Evolutionary conservation across 768 basidiomycete species (phyloP).

Genomic region (Crucibulum laeve): DNA sequence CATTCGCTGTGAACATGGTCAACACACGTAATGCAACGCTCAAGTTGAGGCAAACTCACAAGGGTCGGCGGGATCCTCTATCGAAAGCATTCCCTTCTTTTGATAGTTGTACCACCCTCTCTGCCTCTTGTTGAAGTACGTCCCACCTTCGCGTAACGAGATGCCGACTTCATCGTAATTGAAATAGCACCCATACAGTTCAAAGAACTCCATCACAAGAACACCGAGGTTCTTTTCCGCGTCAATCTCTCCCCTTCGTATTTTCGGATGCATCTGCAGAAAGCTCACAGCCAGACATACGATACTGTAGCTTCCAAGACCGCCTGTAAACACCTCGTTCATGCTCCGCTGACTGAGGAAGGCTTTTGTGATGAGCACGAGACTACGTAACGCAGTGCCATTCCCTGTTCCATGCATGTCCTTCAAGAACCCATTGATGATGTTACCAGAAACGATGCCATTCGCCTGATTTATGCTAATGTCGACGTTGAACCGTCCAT

Average conservation of each 20-base stretch:
- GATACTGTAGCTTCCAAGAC: constrained; percentile 90
- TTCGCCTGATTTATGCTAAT: constrained; percentile 91
- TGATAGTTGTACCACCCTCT: constrained; percentile 76
- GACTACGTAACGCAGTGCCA: constrained; percentile 69
- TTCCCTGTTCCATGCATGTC: constrained; percentile 42
- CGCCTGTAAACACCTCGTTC: constrained; percentile 99
- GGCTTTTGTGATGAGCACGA: constrained; percentile 86
- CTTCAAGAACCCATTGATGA: constrained; percentile 76
- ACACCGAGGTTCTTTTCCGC: constrained; percentile 87
- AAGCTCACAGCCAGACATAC: constrained; percentile 93
- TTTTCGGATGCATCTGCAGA: constrained; percentile 96
- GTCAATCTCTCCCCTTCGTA: constrained; percentile 84
- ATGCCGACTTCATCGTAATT: constrained; percentile 90
- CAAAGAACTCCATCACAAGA: constrained; percentile 96
- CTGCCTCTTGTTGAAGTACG: constrained; percentile 78
- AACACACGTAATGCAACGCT: constrained; percentile 4
- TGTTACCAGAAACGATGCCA: constrained; percentile 72
- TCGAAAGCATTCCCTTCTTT: constrained; percentile 59
- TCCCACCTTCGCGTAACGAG: constrained; percentile 81
- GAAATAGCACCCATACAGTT: constrained; percentile 89
- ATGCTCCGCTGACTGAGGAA: constrained; percentile 86
- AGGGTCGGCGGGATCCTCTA: constrained; percentile 91
- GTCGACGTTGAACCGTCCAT: constrained; percentile 85
- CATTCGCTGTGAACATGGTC: constrained; percentile 60
- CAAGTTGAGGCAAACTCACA: constrained; percentile 45